Evolutionary conservation across 768 basidiomycete species (phyloP).

Genomic region (Mycena rosella): DNA sequence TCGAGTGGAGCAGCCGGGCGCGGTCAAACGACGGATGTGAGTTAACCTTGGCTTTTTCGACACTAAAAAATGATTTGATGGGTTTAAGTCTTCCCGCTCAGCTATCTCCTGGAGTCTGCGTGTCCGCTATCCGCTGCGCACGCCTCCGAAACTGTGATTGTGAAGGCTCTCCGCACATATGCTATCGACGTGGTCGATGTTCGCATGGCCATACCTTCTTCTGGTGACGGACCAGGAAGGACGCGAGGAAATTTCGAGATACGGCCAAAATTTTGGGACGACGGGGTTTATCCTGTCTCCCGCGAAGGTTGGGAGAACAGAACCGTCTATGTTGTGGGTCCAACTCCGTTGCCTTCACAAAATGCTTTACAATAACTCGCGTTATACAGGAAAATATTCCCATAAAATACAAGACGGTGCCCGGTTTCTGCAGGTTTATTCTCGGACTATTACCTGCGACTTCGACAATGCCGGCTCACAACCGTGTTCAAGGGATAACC

Average conservation of each 20-base stretch:
- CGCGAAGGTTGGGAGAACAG: conserved; percentile 61
- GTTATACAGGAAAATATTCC: conserved; percentile 78
- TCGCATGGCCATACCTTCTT: conserved; percentile 65
- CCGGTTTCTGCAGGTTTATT: conserved; percentile 63
- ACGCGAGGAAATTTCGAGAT: conserved; percentile 40
- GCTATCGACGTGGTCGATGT: conserved; percentile 65
- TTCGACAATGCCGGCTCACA: conserved; percentile 12
- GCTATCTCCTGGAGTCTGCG: conserved; percentile 56
- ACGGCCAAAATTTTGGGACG: conserved; percentile 39
- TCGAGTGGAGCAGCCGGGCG: conserved; percentile 52
- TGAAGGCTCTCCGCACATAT: conserved; percentile 70
- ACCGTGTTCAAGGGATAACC: conserved; percentile 63
- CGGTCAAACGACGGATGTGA: conserved; percentile 60
- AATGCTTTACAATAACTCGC: conserved; percentile 10
- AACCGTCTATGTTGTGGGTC: conserved; percentile 77
- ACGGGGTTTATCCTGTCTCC: conserved; percentile 74
- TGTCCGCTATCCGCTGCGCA: conserved; percentile 46
- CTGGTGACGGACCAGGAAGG: conserved; percentile 12
- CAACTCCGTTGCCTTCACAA: neutral
- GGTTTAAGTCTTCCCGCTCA: conserved; percentile 69
- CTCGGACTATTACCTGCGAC: conserved; percentile 47
- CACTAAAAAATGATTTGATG: conserved; percentile 31
- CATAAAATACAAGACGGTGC: conserved; percentile 59
- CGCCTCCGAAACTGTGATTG: conserved; percentile 60
- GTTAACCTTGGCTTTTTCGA: conserved; percentile 40